Evolutionary conservation across 495 filamentous ascomycete species (phyloP).

Genomic region (Jackrogersella minutella): DNA sequence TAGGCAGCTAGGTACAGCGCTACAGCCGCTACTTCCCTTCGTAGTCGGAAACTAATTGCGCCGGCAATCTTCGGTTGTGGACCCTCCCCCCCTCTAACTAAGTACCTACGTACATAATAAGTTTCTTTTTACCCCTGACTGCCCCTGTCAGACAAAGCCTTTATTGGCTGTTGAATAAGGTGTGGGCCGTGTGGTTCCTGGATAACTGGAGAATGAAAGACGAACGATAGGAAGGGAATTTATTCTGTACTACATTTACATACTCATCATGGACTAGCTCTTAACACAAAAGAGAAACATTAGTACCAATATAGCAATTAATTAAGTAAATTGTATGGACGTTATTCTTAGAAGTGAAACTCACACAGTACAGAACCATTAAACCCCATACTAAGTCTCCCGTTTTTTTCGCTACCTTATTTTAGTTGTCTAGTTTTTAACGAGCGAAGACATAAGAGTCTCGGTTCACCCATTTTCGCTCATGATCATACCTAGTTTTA

Average conservation of each 20-base stretch:
- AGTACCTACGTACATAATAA: too few species aligned
- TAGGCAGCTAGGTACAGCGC: too few species aligned
- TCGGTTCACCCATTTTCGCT: neutral
- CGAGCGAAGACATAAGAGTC: neutral
- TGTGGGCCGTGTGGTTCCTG: constrained; percentile 28
- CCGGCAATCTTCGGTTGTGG: constrained; percentile 10
- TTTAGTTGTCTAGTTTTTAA: neutral
- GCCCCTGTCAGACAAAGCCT: constrained; percentile 25
- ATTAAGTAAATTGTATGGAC: neutral
- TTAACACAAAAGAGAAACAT: too few species aligned
- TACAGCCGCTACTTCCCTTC: too few species aligned
- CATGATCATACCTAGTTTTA: too few species aligned
- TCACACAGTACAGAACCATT: neutral
- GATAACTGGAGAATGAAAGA: constrained; percentile 31
- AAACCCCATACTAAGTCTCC: neutral
- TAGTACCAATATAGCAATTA: neutral
- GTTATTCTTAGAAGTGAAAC: neutral
- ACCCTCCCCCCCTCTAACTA: too few species aligned
- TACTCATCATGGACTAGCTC: neutral
- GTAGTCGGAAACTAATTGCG: constrained; percentile 19
- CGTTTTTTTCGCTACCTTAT: too few species aligned
- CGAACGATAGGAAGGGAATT: too few species aligned
- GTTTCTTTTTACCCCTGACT: constrained; percentile 21
- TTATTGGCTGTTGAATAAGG: constrained; percentile 25
- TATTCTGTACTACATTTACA: neutral